Evolutionary conservation across 495 filamentous ascomycete genomes (phyloP).

Genomic region (Hypoxylon perforatum): DNA sequence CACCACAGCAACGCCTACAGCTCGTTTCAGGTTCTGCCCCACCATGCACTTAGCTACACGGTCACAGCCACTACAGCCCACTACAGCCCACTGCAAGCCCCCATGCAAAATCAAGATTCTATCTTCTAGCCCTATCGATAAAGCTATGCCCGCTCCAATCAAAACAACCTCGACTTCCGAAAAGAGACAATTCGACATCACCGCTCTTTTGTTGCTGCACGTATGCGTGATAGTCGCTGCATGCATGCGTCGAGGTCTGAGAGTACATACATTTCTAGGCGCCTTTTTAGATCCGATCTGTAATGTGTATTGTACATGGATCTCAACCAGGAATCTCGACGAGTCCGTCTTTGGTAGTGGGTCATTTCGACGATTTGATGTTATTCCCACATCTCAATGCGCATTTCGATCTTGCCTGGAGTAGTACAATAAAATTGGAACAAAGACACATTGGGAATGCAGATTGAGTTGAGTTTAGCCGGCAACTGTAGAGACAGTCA

Average conservation of each 20-base stretch:
- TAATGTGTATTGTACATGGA: background rate
- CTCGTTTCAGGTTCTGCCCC: conserved; percentile 33
- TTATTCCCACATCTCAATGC: no score
- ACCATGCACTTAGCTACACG: conserved; percentile 15
- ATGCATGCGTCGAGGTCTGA: background rate
- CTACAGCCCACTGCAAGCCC: conserved; percentile 25
- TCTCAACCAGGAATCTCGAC: background rate
- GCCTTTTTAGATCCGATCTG: background rate
- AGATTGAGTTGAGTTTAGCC: no score
- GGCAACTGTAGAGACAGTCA: no score
- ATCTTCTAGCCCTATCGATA: conserved; percentile 23
- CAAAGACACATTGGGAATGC: no score
- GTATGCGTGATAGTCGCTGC: background rate
- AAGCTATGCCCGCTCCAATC: conserved; percentile 34
- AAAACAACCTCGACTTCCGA: conserved; percentile 35
- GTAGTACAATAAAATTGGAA: no score
- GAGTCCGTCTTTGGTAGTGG: background rate
- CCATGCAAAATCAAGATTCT: conserved; percentile 26
- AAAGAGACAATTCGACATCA: conserved; percentile 32
- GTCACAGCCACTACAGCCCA: conserved; percentile 3
- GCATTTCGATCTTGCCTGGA: no score
- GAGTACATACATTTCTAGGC: background rate
- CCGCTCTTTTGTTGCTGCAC: conserved; percentile 17
- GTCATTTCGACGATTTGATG: background rate
- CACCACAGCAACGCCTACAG: conserved; percentile 38